phyloP scores from a whole-genome alignment of 345 rosid genomes.

The Bruguiera gymnorhiza region DNA sequence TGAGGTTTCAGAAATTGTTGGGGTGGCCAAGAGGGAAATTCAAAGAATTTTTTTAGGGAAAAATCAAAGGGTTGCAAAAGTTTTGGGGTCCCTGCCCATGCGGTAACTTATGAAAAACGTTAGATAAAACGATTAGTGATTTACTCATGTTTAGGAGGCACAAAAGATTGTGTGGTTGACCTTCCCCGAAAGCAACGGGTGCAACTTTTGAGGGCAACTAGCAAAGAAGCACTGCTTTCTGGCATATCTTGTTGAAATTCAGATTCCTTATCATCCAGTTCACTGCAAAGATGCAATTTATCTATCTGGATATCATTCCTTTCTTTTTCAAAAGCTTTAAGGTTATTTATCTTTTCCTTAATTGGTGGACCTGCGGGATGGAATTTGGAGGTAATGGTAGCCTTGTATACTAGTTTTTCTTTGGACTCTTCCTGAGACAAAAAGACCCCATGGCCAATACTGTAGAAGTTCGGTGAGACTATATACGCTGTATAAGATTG shows the following conservation, averaged over 20 bases:
- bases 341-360: neutral
- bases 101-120: too few relatives aligned
- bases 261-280: conserved; percentile 50
- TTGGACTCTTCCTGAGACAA: conserved; percentile 6
- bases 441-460: conserved; percentile 5
- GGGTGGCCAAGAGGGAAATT: too few relatives aligned
- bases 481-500: conserved; percentile 6
- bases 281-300: conserved; percentile 16
- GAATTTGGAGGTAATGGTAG: conserved; percentile 19
- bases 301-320: conserved; percentile 12
- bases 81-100: too few relatives aligned
- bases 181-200: neutral
- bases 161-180: conserved; percentile 3
- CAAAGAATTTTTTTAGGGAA: too few relatives aligned
- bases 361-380: conserved; percentile 12
- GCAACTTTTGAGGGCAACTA: neutral
- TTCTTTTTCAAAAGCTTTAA: conserved; percentile 26
- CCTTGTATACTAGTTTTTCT: neutral
- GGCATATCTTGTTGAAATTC: conserved; percentile 12
- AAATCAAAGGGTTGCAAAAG: too few relatives aligned
- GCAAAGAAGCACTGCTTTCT: neutral
- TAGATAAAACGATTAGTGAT: too few relatives aligned
- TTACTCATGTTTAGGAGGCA: neutral
- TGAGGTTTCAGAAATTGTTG: too few relatives aligned
- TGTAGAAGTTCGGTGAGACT: neutral